Evolutionary conservation across 2,329 filamentous ascomycete species (phyloP), one percentile per base, ranked within the genome.

Genomic region (Neofusicoccum ribis): DNA sequence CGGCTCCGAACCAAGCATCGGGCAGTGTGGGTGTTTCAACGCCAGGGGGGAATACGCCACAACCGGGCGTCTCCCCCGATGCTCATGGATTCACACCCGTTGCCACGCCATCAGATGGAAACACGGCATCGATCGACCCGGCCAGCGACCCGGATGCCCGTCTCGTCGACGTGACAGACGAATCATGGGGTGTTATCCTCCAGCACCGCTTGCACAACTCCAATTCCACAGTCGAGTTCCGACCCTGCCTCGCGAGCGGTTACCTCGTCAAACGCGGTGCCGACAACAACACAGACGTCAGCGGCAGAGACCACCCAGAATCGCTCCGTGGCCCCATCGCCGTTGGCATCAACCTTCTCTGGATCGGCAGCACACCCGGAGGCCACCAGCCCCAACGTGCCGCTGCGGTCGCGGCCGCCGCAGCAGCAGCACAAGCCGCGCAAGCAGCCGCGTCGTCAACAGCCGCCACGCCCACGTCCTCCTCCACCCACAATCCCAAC

Each of bases 151-250:
- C 82, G 1, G 90, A 93, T 65, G 86, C 89, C 0, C 85, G 89
- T 20, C 84, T 96, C 11, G 79, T 91, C 17, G 91, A 95, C 72
- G 77, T 86, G 1, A 88, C 88, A 0, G 91, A 95, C 70, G 89
- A 91, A 68, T 90, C 86, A 0, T 94, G 90, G 89, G 91, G 89
- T 20, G 85, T 91, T 5, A 81, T 95, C 15, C 83, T 91, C 47
- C 84, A 86, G 0, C 89, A 92, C 72, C 83, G 78, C n/a, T 69
- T 76, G 0, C 78, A 73, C 72, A 79, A 74, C 68, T 74, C 73
- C 41, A 72, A 74, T 63, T 76, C 74, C 0, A 72, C 73, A 43
- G 70, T 71, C 66, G 72, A 75, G 66, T 74, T 74, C 70, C 71
- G 72, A 34, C 73, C 76, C 14, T 74, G 74, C 5, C 73, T 82